phyloP scores from a whole-genome alignment of 2,329 filamentous ascomycete species.

The Arthroderma sp. region DNA sequence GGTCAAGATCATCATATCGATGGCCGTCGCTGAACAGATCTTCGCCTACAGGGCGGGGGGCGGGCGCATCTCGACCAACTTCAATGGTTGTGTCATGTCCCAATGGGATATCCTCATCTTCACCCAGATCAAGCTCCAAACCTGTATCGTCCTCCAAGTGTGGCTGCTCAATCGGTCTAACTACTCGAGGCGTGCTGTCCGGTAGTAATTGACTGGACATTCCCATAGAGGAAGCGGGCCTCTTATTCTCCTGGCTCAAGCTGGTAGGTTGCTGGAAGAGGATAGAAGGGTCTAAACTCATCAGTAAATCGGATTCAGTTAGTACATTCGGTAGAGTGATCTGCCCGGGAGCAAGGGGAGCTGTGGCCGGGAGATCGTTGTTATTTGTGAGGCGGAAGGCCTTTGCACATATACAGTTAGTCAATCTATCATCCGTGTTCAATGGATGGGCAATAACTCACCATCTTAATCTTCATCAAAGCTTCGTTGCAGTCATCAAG shows the following conservation, averaged over 20 bases:
- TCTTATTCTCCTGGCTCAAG: constrained; percentile 22
- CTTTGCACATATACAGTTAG: constrained; percentile 37
- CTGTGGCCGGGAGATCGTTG: constrained; percentile 79
- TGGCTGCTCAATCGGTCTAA: constrained; percentile 39
- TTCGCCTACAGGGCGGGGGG: constrained; percentile 46
- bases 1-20: constrained; percentile 41
- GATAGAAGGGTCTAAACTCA: constrained; percentile 70
- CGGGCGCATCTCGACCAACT: constrained; percentile 74
- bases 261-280: constrained; percentile 60
- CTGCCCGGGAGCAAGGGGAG: constrained; percentile 68
- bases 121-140: constrained; percentile 58
- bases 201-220: constrained; percentile 70
- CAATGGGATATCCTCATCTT: constrained; percentile 54
- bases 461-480: constrained; percentile 97
- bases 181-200: constrained; percentile 47
- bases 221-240: constrained; percentile 30
- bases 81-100: constrained; percentile 60
- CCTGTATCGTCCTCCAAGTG: constrained; percentile 55
- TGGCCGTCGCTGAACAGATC: constrained; percentile 48
- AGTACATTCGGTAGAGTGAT: constrained; percentile 84
- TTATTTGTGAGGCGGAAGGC: constrained; percentile 90
- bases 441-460: constrained; percentile 29
- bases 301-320: constrained; percentile 82
- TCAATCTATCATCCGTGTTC: constrained; percentile 1
- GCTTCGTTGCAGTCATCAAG: constrained; percentile 97